Conservation (phyloP, 805 yeast species). For the Diddensiella transvaalensis region DNA sequence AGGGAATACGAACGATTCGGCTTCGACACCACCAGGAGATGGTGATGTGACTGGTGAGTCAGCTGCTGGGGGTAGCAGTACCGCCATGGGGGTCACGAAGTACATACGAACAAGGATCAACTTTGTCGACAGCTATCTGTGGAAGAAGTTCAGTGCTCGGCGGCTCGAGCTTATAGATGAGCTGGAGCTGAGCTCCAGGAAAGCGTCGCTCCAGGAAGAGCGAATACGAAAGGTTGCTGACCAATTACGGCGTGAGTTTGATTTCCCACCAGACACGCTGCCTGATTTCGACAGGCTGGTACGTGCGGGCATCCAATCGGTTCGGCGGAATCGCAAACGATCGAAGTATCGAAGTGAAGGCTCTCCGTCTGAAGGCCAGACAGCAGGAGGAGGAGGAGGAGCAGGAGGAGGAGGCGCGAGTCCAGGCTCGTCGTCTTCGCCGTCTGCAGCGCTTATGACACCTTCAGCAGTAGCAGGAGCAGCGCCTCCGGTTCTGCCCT, state of each 20-base stretch:
- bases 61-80: not conserved
- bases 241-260: constrained; percentile 71
- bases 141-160: constrained; percentile 91
- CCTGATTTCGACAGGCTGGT: constrained; percentile 86
- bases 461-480: too few relatives aligned
- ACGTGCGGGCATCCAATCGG: constrained; percentile 90
- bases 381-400: not conserved
- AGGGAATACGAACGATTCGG: too few relatives aligned
- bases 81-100: constrained; percentile 46
- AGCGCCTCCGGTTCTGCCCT: too few relatives aligned
- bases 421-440: not conserved
- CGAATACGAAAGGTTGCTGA: constrained; percentile 77
- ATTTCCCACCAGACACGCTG: constrained; percentile 54
- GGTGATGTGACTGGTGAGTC: too few relatives aligned
- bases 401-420: not conserved
- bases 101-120: constrained; percentile 58
- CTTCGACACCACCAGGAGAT: too few relatives aligned
- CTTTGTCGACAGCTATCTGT: constrained; percentile 74
- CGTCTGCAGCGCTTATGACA: too few relatives aligned
- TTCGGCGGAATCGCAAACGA: constrained; percentile 66
- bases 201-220: constrained; percentile 90
- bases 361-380: not conserved
- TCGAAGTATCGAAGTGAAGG: not conserved
- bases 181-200: constrained; percentile 55
- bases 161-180: constrained; percentile 85